Conservation (phyloP, 1,284 basidiomycete species). For the Sanghuangporus baumii region DNA sequence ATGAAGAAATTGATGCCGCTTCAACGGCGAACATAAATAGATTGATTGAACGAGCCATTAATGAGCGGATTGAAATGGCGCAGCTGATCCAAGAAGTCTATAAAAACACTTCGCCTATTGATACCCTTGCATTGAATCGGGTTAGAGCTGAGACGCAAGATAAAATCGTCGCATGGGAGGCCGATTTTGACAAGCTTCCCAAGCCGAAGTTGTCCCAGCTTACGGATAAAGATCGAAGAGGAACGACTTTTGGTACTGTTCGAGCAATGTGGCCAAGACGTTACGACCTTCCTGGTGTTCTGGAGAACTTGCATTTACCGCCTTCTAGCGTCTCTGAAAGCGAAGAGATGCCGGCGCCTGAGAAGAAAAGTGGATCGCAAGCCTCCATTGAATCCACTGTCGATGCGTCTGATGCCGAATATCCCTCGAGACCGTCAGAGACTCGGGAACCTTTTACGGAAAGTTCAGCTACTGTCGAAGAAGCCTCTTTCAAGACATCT, state of each 20-base stretch:
- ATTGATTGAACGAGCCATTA: conserved; percentile 69
- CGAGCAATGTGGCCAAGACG: conserved; percentile 64
- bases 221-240: conserved; percentile 44
- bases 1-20: conserved; percentile 59
- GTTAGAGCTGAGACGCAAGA: conserved; percentile 88
- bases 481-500: conserved; percentile 17
- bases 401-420: conserved; percentile 46
- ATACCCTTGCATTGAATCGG: conserved; percentile 85
- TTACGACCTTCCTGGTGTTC: conserved; percentile 44
- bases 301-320: conserved; percentile 49
- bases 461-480: conserved; percentile 9
- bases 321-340: conserved; percentile 72
- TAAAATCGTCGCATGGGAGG: conserved; percentile 95
- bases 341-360: conserved; percentile 50
- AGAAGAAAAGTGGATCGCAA: conserved; percentile 49
- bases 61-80: conserved; percentile 72
- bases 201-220: conserved; percentile 47
- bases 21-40: conserved; percentile 56
- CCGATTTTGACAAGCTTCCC: conserved; percentile 73
- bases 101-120: conserved; percentile 71
- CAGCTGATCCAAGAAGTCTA: conserved; percentile 78
- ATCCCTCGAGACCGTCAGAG: conserved; percentile 17
- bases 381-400: conserved; percentile 52
- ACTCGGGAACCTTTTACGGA: not conserved
- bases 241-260: conserved; percentile 62